Evolutionary conservation across 1,284 basidiomycete genomes (phyloP), one percentile per base, ranked within the genome.

Genomic region (Puccinia novopanici): DNA sequence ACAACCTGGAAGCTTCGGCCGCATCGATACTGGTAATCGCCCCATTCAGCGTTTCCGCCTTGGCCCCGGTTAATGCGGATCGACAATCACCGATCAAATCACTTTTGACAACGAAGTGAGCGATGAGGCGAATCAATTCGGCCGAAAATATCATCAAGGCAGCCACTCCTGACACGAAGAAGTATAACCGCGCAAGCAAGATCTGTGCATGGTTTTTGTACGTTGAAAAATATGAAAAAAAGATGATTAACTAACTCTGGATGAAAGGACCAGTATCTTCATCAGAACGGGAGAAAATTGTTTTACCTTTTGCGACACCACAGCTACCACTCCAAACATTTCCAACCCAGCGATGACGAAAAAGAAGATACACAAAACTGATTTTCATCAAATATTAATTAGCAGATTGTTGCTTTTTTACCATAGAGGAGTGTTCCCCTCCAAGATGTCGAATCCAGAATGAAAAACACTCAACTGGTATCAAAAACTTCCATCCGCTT

Each of bases 291-390:
- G 10, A 59, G 24, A 52, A 22, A 42, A 5, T 27, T 13, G 3
- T n/a, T 13, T 1, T 71, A 80, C 72, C 37, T 68, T 74, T 68
- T 74, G 72, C 1, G 72, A 74, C 27, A 75, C 22, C 42, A 61
- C 50, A 37, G 79, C 71, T 30, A 75, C 19, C 22, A 80, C 24
- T 42, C 79, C 79, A 22, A 80, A 74, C 17, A 68, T 27, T 68
- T 80, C 79, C n/a, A 80, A 30, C 13, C 34, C 79, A 55, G 79
- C 79, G 34, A 80, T 52, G 27, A 74, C 45, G n/a, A 80, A 80
- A 57, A 80, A 68, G 61, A 80, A 61, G 34, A 80, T 40, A n/a
- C 42, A 42, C 50, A 80, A 68, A 40, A 80, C 79, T 80, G 42
- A 22, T 59, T 55, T 67, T n/a, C 40, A 24, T 1, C 8, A 27